Percentiles rank a stretch among this genome's conserved stretches.
These are phyloP conservation scores for Citrus inodora DNA, from an alignment of 345 rosid genomes.

Conservation along the genomic window DNA sequence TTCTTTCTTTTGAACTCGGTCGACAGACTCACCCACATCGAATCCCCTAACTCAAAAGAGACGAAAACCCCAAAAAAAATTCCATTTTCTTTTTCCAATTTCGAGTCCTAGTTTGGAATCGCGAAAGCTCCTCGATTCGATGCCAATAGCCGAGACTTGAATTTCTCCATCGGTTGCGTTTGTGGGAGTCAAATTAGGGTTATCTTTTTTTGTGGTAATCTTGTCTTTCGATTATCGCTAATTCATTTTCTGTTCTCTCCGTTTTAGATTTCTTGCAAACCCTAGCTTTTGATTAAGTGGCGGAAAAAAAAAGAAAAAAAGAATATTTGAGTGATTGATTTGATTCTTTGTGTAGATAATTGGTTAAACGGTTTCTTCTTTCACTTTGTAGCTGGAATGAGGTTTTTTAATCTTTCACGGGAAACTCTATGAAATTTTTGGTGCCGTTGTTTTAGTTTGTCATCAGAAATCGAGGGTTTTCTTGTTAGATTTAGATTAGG, in stretches of 20 bases:
- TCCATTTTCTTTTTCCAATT: not conserved
- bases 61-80: not conserved
- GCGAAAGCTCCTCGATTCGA: conserved; percentile 14
- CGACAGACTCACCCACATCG: conserved; percentile 30
- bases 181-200: conserved; percentile 22
- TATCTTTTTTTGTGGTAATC: conserved; percentile 5
- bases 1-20: conserved; percentile 37
- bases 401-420: conserved; percentile 5
- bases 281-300: conserved; percentile 11
- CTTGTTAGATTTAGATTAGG: conserved; percentile 18
- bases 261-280: conserved; percentile 17
- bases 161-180: conserved; percentile 22
- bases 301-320: not conserved
- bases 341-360: conserved; percentile 14
- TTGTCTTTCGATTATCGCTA: conserved; percentile 6
- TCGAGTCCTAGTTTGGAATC: not conserved
- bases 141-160: conserved; percentile 9
- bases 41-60: conserved; percentile 10
- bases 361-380: not conserved
- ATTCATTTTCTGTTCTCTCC: conserved; percentile 5
- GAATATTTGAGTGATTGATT: not conserved
- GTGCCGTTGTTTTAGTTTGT: conserved; percentile 46
- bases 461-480: conserved; percentile 42
- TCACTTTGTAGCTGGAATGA: not conserved
- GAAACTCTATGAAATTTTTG: conserved; percentile 44